A percentile compares a stretch with the other conserved stretches of the same genome.
Evolutionary conservation across 768 basidiomycete genomes (phyloP).

Genomic region (Tubosaeta sp.): DNA sequence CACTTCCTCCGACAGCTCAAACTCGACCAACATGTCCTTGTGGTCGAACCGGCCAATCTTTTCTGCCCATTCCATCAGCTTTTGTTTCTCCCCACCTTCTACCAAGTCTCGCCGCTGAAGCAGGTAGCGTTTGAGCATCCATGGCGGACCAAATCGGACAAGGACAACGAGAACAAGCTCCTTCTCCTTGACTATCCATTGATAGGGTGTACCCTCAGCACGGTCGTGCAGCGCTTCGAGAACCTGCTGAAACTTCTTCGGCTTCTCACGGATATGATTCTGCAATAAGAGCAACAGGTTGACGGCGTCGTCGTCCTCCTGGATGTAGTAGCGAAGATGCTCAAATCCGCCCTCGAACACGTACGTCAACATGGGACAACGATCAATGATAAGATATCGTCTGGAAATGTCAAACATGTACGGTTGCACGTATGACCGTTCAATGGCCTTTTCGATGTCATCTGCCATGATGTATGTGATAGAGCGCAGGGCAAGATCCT

Average conservation of each 20-base stretch:
- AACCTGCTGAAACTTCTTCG: conserved; percentile 18
- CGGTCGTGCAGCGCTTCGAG: conserved; percentile 25
- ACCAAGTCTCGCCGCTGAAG: conserved; percentile 20
- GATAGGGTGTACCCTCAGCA: conserved; percentile 17
- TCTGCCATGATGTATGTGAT: conserved; percentile 26
- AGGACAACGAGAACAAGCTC: conserved; percentile 22
- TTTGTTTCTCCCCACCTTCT: conserved; percentile 12
- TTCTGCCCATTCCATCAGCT: conserved; percentile 12
- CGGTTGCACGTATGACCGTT: conserved; percentile 19
- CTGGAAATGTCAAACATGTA: conserved; percentile 27
- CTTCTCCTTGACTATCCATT: conserved; percentile 24
- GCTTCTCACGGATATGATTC: conserved; percentile 19
- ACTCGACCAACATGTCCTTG: conserved; percentile 17
- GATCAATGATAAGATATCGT: conserved; percentile 21
- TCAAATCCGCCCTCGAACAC: conserved; percentile 28
- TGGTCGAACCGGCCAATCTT: conserved; percentile 23
- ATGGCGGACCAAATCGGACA: conserved; percentile 18
- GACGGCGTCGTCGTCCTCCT: conserved; percentile 26
- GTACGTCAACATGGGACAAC: conserved; percentile 26
- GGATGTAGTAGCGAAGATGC: conserved; percentile 21
- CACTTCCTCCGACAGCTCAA: conserved; percentile 12
- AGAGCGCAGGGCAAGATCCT: conserved; percentile 27
- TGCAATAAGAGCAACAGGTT: conserved; percentile 19
- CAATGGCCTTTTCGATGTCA: conserved; percentile 23
- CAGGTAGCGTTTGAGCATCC: conserved; percentile 27